phyloP scores from a whole-genome alignment of 495 filamentous ascomycete species.

The Talaromyces adpressus region DNA sequence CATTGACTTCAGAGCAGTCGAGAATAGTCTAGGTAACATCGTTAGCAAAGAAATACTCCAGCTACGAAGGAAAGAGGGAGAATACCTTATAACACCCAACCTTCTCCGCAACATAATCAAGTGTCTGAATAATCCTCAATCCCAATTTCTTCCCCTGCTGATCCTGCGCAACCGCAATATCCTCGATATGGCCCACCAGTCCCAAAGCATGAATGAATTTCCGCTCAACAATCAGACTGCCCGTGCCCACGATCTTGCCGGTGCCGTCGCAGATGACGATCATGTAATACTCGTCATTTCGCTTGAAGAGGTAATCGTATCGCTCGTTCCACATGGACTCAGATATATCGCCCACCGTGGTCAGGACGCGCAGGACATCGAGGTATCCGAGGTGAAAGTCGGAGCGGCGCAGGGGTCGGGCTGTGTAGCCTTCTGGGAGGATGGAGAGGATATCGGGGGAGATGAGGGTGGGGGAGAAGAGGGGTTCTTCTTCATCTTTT shows the following conservation, averaged over 20 bases:
- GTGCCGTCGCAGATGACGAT: slow-evolving; percentile 71
- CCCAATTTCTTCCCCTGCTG: slow-evolving; percentile 97
- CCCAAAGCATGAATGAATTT: slow-evolving; percentile 46
- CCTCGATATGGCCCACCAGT: slow-evolving; percentile 92
- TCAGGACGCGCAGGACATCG: slow-evolving; percentile 84
- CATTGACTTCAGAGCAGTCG: slow-evolving; percentile 77
- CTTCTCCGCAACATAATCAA: slow-evolving; percentile 79
- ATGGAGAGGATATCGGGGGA: slow-evolving; percentile 61
- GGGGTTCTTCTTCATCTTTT: slow-evolving; percentile 43
- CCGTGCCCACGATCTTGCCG: slow-evolving; percentile 73
- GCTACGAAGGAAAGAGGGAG: background rate
- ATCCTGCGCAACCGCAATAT: slow-evolving; percentile 88
- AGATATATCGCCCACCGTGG: slow-evolving; percentile 82
- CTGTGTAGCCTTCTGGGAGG: slow-evolving; percentile 73
- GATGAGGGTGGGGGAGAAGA: slow-evolving; percentile 74
- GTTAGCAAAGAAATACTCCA: background rate
- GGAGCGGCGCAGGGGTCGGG: slow-evolving; percentile 69
- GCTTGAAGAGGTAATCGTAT: slow-evolving; percentile 75
- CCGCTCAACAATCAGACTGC: slow-evolving; percentile 71
- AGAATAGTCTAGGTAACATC: slow-evolving; percentile 61
- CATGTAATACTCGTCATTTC: slow-evolving; percentile 77
- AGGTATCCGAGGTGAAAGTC: slow-evolving; percentile 76
- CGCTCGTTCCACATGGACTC: slow-evolving; percentile 68
- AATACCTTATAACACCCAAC: slow-evolving; percentile 85
- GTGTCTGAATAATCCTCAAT: slow-evolving; percentile 83